Evolutionary conservation across 371 early-diverging fungal species (phyloP).

Genomic region (Mucor circinelloides): DNA sequence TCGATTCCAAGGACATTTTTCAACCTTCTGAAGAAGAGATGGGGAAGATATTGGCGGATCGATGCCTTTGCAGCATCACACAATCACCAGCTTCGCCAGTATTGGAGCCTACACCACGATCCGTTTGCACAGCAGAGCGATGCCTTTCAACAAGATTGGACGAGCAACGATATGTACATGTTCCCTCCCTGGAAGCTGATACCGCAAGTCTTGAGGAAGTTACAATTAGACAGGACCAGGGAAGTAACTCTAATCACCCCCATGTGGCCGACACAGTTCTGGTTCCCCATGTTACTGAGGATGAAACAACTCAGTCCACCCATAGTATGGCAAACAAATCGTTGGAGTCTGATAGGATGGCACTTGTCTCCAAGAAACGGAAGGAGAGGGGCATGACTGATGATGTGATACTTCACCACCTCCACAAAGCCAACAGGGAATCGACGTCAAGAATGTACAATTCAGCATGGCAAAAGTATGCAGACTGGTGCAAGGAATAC

Average conservation of each 20-base stretch:
- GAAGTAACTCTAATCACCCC: too few species aligned
- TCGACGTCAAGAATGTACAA: neutral
- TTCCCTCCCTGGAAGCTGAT: slow-evolving; percentile 21
- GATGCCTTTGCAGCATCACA: slow-evolving; percentile 18
- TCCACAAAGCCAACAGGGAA: neutral
- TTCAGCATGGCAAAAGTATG: neutral
- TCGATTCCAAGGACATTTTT: slow-evolving; percentile 7
- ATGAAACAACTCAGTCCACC: too few species aligned
- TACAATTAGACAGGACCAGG: too few species aligned
- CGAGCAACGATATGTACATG: slow-evolving; percentile 6
- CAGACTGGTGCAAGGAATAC: neutral
- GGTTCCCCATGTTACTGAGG: too few species aligned
- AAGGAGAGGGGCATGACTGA: neutral
- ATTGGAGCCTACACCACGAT: slow-evolving; percentile 8
- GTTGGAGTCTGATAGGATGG: neutral
- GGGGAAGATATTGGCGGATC: slow-evolving; percentile 16
- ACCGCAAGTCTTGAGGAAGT: neutral
- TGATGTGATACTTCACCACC: neutral
- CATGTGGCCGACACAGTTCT: too few species aligned
- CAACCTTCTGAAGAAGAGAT: slow-evolving; percentile 5
- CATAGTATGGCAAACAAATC: too few species aligned
- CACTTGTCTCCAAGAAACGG: neutral
- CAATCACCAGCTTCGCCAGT: slow-evolving; percentile 11
- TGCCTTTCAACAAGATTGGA: slow-evolving; percentile 16
- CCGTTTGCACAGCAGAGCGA: slow-evolving; percentile 4